Evolutionary conservation across 805 yeast genomes (phyloP).

Genomic region (Wickerhamomyces chambardii): DNA sequence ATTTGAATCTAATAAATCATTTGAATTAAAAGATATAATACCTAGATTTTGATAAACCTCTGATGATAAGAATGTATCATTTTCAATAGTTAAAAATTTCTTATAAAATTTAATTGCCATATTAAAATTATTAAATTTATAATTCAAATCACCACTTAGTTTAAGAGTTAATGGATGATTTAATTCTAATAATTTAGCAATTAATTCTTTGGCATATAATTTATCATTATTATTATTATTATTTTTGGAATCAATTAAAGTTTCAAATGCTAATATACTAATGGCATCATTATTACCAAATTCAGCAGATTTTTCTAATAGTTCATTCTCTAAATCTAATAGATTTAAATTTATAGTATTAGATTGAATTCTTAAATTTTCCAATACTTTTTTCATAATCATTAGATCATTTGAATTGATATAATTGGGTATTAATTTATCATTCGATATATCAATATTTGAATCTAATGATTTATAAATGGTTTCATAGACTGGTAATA

Average conservation of each 20-base stretch:
- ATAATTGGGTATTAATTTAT: conserved; percentile 32
- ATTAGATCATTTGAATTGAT: conserved; percentile 51
- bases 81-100: conserved; percentile 46
- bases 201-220: conserved; percentile 50
- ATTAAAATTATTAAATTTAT: conserved; percentile 32
- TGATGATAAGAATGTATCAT: conserved; percentile 49
- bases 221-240: conserved; percentile 39
- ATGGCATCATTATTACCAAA: conserved; percentile 78
- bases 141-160: conserved; percentile 70
- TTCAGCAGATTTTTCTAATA: conserved; percentile 81
- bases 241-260: conserved; percentile 32
- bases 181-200: conserved; percentile 44
- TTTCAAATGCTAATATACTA: conserved; percentile 60
- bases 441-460: conserved; percentile 7
- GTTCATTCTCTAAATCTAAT: conserved; percentile 54
- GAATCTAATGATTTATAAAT: conserved; percentile 39
- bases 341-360: conserved; percentile 49
- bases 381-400: conserved; percentile 58
- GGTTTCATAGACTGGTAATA: conserved; percentile 41
- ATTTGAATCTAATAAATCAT: conserved; percentile 44
- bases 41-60: conserved; percentile 71
- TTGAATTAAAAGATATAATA: conserved; percentile 44
- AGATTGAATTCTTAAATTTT: conserved; percentile 50
- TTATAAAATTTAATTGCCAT: conserved; percentile 56
- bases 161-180: conserved; percentile 73